Evolutionary conservation across 306 rosid genomes (phyloP).

Genomic region (Sicyos baderoa): DNA sequence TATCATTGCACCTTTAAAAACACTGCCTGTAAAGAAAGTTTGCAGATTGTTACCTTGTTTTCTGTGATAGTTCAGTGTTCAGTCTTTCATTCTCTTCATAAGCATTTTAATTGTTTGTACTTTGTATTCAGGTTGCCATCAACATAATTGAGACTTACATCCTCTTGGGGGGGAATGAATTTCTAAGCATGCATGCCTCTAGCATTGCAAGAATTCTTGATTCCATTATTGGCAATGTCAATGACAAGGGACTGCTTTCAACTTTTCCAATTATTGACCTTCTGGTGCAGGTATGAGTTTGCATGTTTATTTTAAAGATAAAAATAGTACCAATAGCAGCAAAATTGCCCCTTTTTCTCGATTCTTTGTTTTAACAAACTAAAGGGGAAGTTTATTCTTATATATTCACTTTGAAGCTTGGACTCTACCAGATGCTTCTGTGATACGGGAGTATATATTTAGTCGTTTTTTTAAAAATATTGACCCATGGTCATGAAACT

Average conservation of each 20-base stretch:
- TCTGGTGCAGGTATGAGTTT: constrained; percentile 60
- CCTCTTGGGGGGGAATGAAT: constrained; percentile 76
- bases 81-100: neutral
- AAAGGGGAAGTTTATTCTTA: neutral
- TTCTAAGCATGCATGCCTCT: constrained; percentile 72
- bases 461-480: no score
- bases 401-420: no score
- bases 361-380: neutral
- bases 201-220: constrained; percentile 79
- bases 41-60: constrained; percentile 2
- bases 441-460: no score
- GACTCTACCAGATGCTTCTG: no score
- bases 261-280: constrained; percentile 75
- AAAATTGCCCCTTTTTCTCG: neutral
- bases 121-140: constrained; percentile 60
- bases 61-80: neutral
- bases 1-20: neutral
- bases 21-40: neutral
- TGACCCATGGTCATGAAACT: no score
- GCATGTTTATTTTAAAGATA: neutral
- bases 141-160: constrained; percentile 78
- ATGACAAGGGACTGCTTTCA: constrained; percentile 70
- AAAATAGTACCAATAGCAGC: neutral
- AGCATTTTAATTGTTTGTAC: constrained; percentile 19
- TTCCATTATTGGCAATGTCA: constrained; percentile 79